phyloP scores from a whole-genome alignment of 2,329 filamentous ascomycete species.

The Fusarium mundagurra region DNA sequence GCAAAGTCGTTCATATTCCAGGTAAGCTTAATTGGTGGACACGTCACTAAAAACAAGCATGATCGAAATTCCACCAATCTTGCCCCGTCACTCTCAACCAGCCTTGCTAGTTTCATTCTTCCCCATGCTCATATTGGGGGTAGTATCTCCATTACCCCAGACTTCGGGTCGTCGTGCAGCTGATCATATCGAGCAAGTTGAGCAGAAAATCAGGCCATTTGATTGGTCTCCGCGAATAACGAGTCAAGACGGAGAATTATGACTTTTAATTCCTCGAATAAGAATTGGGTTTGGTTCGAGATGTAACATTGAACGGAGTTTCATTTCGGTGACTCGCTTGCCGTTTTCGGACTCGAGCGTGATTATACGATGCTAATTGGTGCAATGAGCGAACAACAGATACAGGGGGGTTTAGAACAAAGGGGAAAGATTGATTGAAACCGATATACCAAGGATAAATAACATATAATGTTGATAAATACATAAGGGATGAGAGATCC shows the following conservation, averaged over 20 bases:
- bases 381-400: not conserved
- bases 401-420: not conserved
- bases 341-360: slow-evolving; percentile 14
- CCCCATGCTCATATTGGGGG: not conserved
- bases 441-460: not conserved
- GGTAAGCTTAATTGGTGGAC: slow-evolving; percentile 29
- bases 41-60: not conserved
- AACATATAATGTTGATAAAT: not conserved
- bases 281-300: not conserved
- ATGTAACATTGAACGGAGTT: slow-evolving; percentile 37
- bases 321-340: slow-evolving; percentile 3
- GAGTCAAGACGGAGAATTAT: slow-evolving; percentile 19
- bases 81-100: not conserved
- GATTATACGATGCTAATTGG: slow-evolving; percentile 10
- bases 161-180: slow-evolving; percentile 12
- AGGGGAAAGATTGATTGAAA: not conserved
- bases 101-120: not conserved
- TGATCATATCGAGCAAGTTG: not conserved
- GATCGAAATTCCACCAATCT: slow-evolving; percentile 22
- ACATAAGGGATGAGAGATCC: slow-evolving; percentile 17
- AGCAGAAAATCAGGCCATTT: not conserved
- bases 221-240: slow-evolving; percentile 1
- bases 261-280: slow-evolving; percentile 29
- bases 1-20: not conserved
- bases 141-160: slow-evolving; percentile 22